Conservation (phyloP, 495 filamentous ascomycete species). For the Bacidia gigantensis region DNA sequence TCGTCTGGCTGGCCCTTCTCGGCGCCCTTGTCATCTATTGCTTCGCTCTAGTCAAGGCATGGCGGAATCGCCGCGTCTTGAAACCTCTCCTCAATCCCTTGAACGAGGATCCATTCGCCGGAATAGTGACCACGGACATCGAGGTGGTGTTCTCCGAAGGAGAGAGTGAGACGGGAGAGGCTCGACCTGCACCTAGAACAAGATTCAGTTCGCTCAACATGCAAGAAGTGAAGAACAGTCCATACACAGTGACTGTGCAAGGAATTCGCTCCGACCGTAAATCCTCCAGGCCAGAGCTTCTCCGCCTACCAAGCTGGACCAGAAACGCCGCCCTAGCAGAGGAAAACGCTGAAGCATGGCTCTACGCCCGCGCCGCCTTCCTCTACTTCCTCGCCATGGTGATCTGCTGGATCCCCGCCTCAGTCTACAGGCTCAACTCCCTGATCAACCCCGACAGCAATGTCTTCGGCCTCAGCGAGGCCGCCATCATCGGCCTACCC, state of each 20-base stretch:
- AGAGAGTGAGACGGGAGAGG: not conserved
- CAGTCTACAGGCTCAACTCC: constrained; percentile 60
- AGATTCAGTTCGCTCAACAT: constrained; percentile 3
- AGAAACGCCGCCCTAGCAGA: constrained; percentile 15
- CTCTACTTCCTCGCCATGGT: constrained; percentile 70
- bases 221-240: constrained; percentile 1
- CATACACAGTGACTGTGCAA: constrained; percentile 12
- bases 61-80: constrained; percentile 32
- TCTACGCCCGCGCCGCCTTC: constrained; percentile 68
- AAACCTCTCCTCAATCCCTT: constrained; percentile 24
- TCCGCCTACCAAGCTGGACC: constrained; percentile 9
- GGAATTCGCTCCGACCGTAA: constrained; percentile 1
- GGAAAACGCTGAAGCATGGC: constrained; percentile 40
- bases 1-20: constrained; percentile 58
- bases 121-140: constrained; percentile 45
- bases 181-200: constrained; percentile 17
- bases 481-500: constrained; percentile 59
- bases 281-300: constrained; percentile 3
- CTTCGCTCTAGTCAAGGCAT: constrained; percentile 58
- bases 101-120: constrained; percentile 34
- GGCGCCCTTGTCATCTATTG: constrained; percentile 62
- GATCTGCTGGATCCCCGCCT: constrained; percentile 76
- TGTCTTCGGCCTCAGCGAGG: constrained; percentile 48
- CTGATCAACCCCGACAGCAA: constrained; percentile 40
- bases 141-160: constrained; percentile 23